Evolutionary conservation across 805 yeast genomes (phyloP), one percentile per base, ranked within the genome.

Genomic region (Priceomyces medius): DNA sequence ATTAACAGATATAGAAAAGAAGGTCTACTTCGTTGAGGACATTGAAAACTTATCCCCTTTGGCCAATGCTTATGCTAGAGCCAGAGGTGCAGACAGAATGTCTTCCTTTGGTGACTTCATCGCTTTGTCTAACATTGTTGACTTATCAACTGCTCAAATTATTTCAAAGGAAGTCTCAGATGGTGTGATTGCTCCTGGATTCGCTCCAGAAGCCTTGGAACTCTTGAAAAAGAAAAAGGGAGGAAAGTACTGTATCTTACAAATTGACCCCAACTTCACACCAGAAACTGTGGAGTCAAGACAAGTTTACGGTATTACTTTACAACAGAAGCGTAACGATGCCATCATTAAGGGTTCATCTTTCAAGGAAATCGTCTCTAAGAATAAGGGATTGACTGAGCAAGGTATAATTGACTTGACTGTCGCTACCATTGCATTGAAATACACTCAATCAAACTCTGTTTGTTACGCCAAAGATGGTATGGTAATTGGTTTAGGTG

Each of bases 71-170:
- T 93, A 93, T 61, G 99, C 99, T 28, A 87, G 98, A 73, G 99
- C 99, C 43, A 87, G 99, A 71, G 99, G 99, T 68, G 99, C 99
- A 54, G 99, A 93, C 72, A 85, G 99, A 79, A 93, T 93, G 99
- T 90, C 97, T 4, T 87, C 96, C 10, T 93, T 93, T 64, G 99
- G 99, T 63, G 99, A 93, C 71, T 93, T 89, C 77, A 93, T 93
- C 59, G 99, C 99, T 35, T 77, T 93, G 51, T 89, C 97, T 47
- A 91, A 91, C 77, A 87, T 86, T 68, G 99, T 93, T 53, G 99
- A 93, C 67, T 74, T 85, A 41, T 88, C 97, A 61, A 93, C 99
- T 46, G 99, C 99, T 42, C 85, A 86, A 69, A 91, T 93, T 69
- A 93, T 93, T 64, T 86, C 97, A 42, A 88, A 88, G 71, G 99